phyloP scores from a whole-genome alignment of 306 rosid species.

The Glycine soja region DNA sequence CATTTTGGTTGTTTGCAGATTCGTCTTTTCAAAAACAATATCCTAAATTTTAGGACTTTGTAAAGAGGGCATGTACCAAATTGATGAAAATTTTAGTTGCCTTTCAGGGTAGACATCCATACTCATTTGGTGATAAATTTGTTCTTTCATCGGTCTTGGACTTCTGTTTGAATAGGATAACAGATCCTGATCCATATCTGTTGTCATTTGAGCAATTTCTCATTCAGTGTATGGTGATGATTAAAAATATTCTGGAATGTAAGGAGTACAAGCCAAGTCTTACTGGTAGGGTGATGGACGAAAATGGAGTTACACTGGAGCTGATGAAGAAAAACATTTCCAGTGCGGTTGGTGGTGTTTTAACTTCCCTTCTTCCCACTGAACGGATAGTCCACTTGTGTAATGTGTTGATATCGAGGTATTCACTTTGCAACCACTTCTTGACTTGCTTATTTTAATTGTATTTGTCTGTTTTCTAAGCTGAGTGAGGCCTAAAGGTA shows the following conservation, averaged over 20 bases:
- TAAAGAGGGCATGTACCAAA: constrained; percentile 83
- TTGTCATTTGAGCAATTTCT: constrained; percentile 86
- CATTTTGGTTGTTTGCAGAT: constrained; percentile 63
- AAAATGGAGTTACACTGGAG: constrained; percentile 75
- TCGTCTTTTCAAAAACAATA: constrained; percentile 74
- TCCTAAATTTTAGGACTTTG: constrained; percentile 83
- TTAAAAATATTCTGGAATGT: constrained; percentile 89
- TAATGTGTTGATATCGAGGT: constrained; percentile 85
- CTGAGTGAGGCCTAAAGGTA: constrained; percentile 34
- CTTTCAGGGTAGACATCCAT: constrained; percentile 93
- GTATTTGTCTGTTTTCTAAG: constrained; percentile 46
- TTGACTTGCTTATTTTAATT: constrained; percentile 32
- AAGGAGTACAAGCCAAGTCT: constrained; percentile 89
- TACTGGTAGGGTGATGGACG: constrained; percentile 92
- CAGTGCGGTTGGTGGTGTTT: constrained; percentile 76
- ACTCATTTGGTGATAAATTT: constrained; percentile 81
- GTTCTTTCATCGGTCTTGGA: constrained; percentile 83
- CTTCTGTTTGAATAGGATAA: constrained; percentile 88
- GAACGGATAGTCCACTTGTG: constrained; percentile 81
- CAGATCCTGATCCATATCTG: constrained; percentile 78
- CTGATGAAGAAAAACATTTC: constrained; percentile 87
- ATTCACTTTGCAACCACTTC: constrained; percentile 41
- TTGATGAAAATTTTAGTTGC: constrained; percentile 90
- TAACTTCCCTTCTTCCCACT: constrained; percentile 81
- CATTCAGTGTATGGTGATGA: constrained; percentile 96